Conservation (phyloP, 768 basidiomycete species). For the Pisolithus sp. region DNA sequence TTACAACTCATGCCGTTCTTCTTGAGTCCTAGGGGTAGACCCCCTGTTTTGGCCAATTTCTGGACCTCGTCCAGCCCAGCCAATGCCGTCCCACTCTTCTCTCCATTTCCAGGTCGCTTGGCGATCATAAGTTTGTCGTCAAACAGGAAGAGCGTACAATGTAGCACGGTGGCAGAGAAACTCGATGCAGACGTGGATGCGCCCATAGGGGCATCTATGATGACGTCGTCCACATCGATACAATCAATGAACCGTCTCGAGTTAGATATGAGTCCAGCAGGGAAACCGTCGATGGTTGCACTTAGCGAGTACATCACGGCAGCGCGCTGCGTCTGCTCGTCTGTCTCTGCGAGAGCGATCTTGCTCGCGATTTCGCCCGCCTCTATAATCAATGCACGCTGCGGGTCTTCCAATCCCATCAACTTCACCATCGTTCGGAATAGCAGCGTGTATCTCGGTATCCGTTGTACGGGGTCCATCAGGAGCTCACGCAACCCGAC, state of each 20-base stretch:
- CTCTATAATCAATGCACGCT: constrained; percentile 71
- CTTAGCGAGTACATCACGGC: constrained; percentile 82
- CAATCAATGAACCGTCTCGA: constrained; percentile 85
- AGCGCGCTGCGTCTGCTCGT: constrained; percentile 86
- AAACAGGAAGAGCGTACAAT: constrained; percentile 89
- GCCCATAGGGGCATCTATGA: constrained; percentile 40
- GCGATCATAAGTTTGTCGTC: constrained; percentile 90
- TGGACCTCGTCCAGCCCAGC: constrained; percentile 78
- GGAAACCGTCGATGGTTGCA: constrained; percentile 84
- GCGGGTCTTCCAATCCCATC: constrained; percentile 73
- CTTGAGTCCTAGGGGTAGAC: constrained; percentile 58
- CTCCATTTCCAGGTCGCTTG: constrained; percentile 74
- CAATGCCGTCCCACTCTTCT: constrained; percentile 64
- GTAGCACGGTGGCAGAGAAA: constrained; percentile 44
- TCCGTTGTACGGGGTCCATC: constrained; percentile 95
- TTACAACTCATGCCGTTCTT: constrained; percentile 80
- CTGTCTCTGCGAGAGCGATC: constrained; percentile 87
- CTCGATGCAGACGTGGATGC: constrained; percentile 40
- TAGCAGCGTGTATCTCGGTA: constrained; percentile 89
- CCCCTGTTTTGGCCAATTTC: constrained; percentile 57
- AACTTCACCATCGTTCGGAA: constrained; percentile 90
- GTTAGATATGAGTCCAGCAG: constrained; percentile 83
- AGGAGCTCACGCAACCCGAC: constrained; percentile 86
- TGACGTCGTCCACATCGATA: constrained; percentile 85
- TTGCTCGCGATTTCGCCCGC: constrained; percentile 84